Evolutionary conservation across 1,139 yeast genomes (phyloP).

Genomic region (Meyerozyma smithsonii): DNA sequence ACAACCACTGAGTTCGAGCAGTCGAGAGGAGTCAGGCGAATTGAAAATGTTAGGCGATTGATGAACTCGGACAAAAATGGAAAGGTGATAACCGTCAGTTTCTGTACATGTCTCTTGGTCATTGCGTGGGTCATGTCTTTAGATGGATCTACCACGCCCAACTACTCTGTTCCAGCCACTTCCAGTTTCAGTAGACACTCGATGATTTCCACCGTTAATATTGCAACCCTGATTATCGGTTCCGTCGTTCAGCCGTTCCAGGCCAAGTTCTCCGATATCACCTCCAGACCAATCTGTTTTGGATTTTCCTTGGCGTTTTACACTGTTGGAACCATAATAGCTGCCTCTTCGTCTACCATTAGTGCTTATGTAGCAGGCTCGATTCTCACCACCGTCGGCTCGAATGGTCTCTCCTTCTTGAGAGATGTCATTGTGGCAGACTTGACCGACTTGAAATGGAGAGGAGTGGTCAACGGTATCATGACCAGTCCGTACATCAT

Average conservation of each 20-base stretch:
- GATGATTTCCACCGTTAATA: conserved; percentile 25
- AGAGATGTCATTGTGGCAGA: conserved; percentile 27
- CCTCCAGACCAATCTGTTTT: conserved; percentile 24
- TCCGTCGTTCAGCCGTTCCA: conserved; percentile 24
- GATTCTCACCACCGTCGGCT: conserved; percentile 24
- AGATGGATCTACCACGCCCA: conserved; percentile 31
- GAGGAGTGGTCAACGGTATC: conserved; percentile 22
- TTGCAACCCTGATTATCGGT: conserved; percentile 25
- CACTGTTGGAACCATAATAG: conserved; percentile 23
- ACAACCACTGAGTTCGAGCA: conserved; percentile 4
- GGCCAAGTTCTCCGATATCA: conserved; percentile 26
- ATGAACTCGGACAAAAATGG: conserved; percentile 5
- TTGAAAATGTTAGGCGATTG: conserved; percentile 7
- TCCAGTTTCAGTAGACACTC: conserved; percentile 28
- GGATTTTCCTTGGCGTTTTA: conserved; percentile 17
- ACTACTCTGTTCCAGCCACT: conserved; percentile 24
- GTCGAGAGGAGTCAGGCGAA: conserved; percentile 8
- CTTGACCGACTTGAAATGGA: conserved; percentile 28
- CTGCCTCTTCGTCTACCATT: conserved; percentile 22
- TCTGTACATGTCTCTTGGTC: conserved; percentile 22
- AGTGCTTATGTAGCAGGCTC: conserved; percentile 26
- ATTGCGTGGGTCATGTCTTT: conserved; percentile 33
- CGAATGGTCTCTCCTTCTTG: conserved; percentile 19
- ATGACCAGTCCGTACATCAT: conserved; percentile 25
- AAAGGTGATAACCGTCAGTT: neutral